Conservation (phyloP, 192 early-diverging fungal genomes). For the Phlyctochytrium arcticum region DNA sequence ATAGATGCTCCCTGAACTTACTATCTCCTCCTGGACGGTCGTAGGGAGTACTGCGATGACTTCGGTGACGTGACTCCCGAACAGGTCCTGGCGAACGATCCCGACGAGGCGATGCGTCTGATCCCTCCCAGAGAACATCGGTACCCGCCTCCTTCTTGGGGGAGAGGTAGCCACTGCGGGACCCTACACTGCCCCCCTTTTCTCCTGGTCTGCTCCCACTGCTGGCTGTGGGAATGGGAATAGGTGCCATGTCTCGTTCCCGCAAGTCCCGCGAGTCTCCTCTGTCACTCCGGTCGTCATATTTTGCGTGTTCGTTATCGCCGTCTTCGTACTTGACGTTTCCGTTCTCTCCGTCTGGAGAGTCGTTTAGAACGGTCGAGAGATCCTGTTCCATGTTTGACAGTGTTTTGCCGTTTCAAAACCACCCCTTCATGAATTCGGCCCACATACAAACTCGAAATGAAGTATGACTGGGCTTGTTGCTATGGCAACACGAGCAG, state of each 20-base stretch:
- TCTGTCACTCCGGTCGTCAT: constrained; percentile 2
- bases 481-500: too few species aligned
- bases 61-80: background rate
- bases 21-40: constrained; percentile 9
- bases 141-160: background rate
- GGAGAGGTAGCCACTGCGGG: background rate
- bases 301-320: background rate
- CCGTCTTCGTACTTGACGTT: background rate
- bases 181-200: background rate
- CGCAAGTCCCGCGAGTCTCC: constrained; percentile 14
- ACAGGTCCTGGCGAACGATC: constrained; percentile 4
- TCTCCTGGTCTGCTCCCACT: background rate
- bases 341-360: background rate
- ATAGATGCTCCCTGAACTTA: background rate
- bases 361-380: constrained; percentile 29
- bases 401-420: too few species aligned
- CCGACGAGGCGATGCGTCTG: background rate
- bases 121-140: too few species aligned
- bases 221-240: background rate
- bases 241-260: constrained; percentile 22
- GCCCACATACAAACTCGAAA: too few species aligned
- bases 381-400: constrained; percentile 40
- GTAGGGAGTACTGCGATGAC: background rate
- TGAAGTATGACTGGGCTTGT: too few species aligned
- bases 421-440: too few species aligned